These are phyloP conservation scores for Fusarium nodosum DNA, from an alignment of 2,329 filamentous ascomycete species.

Conservation along the genomic window DNA sequence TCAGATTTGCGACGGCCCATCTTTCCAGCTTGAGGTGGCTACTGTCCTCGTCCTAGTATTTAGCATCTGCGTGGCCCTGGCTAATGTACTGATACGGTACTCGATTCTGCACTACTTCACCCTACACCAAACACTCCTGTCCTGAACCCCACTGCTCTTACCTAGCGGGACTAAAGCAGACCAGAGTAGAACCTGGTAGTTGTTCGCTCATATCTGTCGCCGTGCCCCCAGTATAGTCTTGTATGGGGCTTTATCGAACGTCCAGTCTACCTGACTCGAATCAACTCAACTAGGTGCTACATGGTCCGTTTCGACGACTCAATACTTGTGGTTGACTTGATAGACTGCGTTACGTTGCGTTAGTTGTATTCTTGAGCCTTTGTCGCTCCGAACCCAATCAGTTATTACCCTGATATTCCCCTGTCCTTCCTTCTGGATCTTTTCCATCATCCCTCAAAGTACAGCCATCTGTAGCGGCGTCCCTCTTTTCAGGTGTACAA, in stretches of 20 bases:
- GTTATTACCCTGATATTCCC: slow-evolving; percentile 20
- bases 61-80: slow-evolving; percentile 42
- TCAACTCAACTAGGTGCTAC: slow-evolving; percentile 27
- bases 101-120: slow-evolving; percentile 23
- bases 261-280: slow-evolving; percentile 37
- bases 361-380: slow-evolving; percentile 19
- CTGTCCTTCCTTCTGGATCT: slow-evolving; percentile 15
- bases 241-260: slow-evolving; percentile 23
- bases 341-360: slow-evolving; percentile 2
- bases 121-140: slow-evolving; percentile 24
- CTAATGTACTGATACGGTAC: slow-evolving; percentile 8
- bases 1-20: slow-evolving; percentile 44
- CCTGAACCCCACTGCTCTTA: slow-evolving; percentile 37
- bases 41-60: slow-evolving; percentile 30
- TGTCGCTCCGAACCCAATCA: slow-evolving; percentile 14
- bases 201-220: slow-evolving; percentile 40
- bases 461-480: slow-evolving; percentile 4
- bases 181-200: slow-evolving; percentile 20
- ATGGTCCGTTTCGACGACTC: slow-evolving; percentile 27
- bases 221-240: slow-evolving; percentile 26
- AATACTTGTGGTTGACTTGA: slow-evolving; percentile 13
- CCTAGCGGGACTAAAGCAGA: slow-evolving; percentile 32
- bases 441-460: slow-evolving; percentile 24
- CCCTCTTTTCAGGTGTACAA: slow-evolving; percentile 11
- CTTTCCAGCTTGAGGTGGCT: slow-evolving; percentile 18